Evolutionary conservation across 2,329 filamentous ascomycete species (phyloP).

Genomic region (Penicillium sp.): DNA sequence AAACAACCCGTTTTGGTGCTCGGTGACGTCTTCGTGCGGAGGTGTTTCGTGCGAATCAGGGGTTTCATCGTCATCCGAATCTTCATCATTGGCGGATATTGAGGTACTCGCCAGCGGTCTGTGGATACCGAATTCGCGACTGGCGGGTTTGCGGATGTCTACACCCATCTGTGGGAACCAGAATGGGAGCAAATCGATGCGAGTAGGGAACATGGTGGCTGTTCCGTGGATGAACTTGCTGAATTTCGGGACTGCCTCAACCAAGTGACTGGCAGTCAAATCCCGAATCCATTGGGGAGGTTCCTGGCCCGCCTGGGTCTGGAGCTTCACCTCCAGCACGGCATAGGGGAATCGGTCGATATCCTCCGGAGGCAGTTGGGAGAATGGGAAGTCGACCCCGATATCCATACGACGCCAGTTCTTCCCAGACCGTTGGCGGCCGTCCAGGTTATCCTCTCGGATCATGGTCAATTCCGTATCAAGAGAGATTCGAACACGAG

Average conservation of each 20-base stretch:
- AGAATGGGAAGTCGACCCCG: conserved; percentile 92
- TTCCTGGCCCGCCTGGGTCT: conserved; percentile 92
- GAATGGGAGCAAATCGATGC: conserved; percentile 87
- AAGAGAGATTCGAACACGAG: conserved; percentile 90
- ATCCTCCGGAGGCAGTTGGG: conserved; percentile 79
- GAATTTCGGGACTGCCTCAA: conserved; percentile 98
- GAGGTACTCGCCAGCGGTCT: conserved; percentile 71
- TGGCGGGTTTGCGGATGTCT: conserved; percentile 90
- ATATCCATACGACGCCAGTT: conserved; percentile 99
- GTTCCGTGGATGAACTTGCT: conserved; percentile 98
- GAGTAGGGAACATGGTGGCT: conserved; percentile 78
- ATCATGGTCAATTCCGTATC: conserved; percentile 95
- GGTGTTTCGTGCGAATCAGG: conserved; percentile 10
- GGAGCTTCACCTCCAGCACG: conserved; percentile 93
- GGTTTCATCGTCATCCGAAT: conserved; percentile 65
- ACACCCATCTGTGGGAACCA: conserved; percentile 99
- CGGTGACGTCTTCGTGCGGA: conserved; percentile 1
- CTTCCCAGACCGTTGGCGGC: conserved; percentile 68
- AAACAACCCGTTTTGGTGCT: conserved; percentile 47
- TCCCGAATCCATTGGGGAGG: conserved; percentile 96
- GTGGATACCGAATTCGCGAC: conserved; percentile 86
- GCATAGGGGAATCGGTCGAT: conserved; percentile 93
- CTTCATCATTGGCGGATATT: conserved; percentile 72
- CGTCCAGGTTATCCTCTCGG: conserved; percentile 92
- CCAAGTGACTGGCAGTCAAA: conserved; percentile 86